A percentile compares a stretch with the other conserved stretches of the same genome.
These are phyloP conservation scores for Hygrocybe coccinea DNA, from an alignment of 768 basidiomycete genomes.

Conservation along the genomic window DNA sequence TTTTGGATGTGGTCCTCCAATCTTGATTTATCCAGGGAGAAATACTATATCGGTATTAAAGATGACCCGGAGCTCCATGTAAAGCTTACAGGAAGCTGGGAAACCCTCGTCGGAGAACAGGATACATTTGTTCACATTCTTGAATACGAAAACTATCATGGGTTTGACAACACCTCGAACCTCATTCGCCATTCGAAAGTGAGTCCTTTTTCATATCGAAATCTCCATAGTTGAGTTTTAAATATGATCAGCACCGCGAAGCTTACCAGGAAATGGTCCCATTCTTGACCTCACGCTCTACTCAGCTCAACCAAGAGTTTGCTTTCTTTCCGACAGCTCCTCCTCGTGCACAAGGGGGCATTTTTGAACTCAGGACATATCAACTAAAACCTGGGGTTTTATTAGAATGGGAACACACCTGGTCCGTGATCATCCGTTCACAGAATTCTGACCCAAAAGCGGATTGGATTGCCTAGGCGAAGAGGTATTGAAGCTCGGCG, in stretches of 20 bases:
- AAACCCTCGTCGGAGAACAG: conserved; percentile 82
- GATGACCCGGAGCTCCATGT: conserved; percentile 68
- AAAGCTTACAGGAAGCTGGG: conserved; percentile 92
- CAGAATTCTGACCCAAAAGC: neutral
- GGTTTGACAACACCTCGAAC: conserved; percentile 72
- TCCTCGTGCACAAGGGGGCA: conserved; percentile 78
- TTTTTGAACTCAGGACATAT: conserved; percentile 92
- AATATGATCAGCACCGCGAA: conserved; percentile 48
- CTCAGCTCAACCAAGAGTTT: conserved; percentile 88
- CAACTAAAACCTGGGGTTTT: conserved; percentile 83
- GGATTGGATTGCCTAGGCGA: conserved; percentile 55
- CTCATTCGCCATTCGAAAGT: conserved; percentile 67
- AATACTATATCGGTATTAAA: conserved; percentile 78
- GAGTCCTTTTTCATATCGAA: conserved; percentile 14
- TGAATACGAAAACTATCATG: conserved; percentile 91
- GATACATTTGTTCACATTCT: conserved; percentile 79
- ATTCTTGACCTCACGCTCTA: conserved; percentile 62
- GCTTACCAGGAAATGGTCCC: conserved; percentile 76
- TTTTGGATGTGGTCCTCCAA: conserved; percentile 4
- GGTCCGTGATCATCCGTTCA: conserved; percentile 43
- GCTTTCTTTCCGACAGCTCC: conserved; percentile 91
- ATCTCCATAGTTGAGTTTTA: neutral
- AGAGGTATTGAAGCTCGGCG: conserved; percentile 90
- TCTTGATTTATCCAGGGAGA: conserved; percentile 48
- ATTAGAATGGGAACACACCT: conserved; percentile 92